Percentiles rank a stretch among this genome's conserved stretches.
Evolutionary conservation across 345 rosid species (phyloP).

Genomic region (Citrus inodora): DNA sequence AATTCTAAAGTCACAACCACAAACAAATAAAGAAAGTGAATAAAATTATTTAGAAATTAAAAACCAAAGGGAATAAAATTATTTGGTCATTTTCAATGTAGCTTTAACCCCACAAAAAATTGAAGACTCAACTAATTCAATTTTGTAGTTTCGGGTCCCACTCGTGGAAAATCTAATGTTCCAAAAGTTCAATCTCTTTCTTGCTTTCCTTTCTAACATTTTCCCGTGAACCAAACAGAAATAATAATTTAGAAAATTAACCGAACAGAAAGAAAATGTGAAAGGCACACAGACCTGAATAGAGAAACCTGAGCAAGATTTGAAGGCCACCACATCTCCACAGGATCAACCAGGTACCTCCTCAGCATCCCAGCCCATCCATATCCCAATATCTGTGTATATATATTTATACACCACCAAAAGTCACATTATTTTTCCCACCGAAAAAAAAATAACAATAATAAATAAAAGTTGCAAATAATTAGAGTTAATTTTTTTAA

Average conservation of each 20-base stretch:
- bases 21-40: not conserved
- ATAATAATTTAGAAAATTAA: not conserved
- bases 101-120: not conserved
- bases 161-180: slow-evolving; percentile 10
- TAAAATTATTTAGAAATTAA: too few species aligned
- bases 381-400: slow-evolving; percentile 70
- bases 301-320: slow-evolving; percentile 98
- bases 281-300: slow-evolving; percentile 53
- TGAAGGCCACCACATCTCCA: slow-evolving; percentile 99
- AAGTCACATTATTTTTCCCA: not conserved
- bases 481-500: not conserved
- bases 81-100: not conserved
- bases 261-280: not conserved
- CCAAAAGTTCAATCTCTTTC: not conserved
- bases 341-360: slow-evolving; percentile 95
- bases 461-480: not conserved
- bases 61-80: not conserved
- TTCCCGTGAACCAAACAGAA: slow-evolving; percentile 27
- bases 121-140: slow-evolving; percentile 7
- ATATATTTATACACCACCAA: too few species aligned
- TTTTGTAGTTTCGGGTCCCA: slow-evolving; percentile 4
- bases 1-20: not conserved
- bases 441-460: not conserved
- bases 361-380: slow-evolving; percentile 99
- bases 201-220: not conserved